A percentile compares a stretch with the other conserved stretches of the same genome.
Conservation (phyloP, 352 stramenopile genomes). For the Phytopythium montanum region DNA sequence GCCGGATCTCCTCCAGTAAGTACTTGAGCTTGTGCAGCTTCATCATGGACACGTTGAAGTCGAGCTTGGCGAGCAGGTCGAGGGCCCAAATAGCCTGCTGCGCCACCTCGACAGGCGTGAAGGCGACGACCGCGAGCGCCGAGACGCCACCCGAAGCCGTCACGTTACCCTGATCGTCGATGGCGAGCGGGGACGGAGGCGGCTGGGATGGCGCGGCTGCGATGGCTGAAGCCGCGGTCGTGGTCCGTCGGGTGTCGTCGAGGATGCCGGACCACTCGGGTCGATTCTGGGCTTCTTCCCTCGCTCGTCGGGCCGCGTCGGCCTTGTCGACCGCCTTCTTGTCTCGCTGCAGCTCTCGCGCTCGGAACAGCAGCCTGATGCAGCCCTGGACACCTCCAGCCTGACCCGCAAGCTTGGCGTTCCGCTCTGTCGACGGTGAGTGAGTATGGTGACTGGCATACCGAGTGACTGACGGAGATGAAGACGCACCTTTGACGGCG, state of each 20-base stretch:
- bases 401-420: constrained; percentile 58
- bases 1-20: constrained; percentile 61
- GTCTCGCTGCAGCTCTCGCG: constrained; percentile 50
- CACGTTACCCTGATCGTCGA: constrained; percentile 22
- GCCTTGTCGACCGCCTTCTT: constrained; percentile 36
- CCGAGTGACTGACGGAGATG: not conserved
- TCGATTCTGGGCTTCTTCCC: constrained; percentile 15
- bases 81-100: constrained; percentile 72
- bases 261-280: constrained; percentile 39
- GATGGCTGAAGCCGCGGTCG: not conserved
- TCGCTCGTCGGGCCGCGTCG: constrained; percentile 24
- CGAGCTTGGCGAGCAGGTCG: constrained; percentile 56
- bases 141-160: constrained; percentile 20
- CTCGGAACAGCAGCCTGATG: constrained; percentile 55
- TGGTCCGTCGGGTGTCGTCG: constrained; percentile 14
- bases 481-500: constrained; percentile 33
- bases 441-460: not conserved
- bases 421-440: constrained; percentile 27
- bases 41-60: constrained; percentile 73
- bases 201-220: constrained; percentile 6
- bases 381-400: constrained; percentile 54
- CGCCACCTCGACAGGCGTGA: constrained; percentile 58
- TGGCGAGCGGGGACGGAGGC: constrained; percentile 13
- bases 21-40: constrained; percentile 73
- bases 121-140: constrained; percentile 52